Evolutionary conservation across 495 filamentous ascomycete genomes (phyloP), one percentile per base, ranked within the genome.

Genomic region (Immersiella caudata): DNA sequence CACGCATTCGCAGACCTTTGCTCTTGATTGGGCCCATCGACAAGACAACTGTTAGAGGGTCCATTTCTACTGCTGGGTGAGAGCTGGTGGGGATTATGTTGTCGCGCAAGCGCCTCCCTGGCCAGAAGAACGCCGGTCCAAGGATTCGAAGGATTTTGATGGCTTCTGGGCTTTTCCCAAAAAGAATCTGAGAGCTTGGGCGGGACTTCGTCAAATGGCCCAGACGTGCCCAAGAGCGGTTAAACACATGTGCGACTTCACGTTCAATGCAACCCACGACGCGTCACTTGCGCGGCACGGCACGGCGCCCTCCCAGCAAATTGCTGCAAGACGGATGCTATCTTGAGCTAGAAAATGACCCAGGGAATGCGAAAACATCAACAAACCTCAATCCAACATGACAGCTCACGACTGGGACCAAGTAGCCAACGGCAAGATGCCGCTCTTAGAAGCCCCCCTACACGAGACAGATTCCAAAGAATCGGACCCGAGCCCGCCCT

Each of bases 401-500:
- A 57, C 54, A 25, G 54, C 24, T 22, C 24, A 57, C 54, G 54
- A 57, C 54, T 26, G 8, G 22, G 14, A 25, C 54, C 54, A 56
- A 25, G 16, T 56, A 20, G n/a, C 22, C n/a, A 18, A 57, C 54
- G 54, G 54, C 54, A 57, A 57, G 12, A 57, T 57, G 54, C 54
- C 54, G 14, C 54, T 57, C 54, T 29, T 22, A 6, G 54, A 25
- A 25, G 24, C 22, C 54, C 22, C 26, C 21, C 54, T 27, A 8
- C 54, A 57, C 54, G 22, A 26, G 4, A 18, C 51, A 25, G 54
- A 57, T 22, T 26, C 54, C 54, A 57, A 57, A n/a, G 54, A 57
- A 21, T 6, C 11, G n/a, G 68, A 67, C 22, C 60, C 65, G 26
- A 64, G 25, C 18, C 65, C 65, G 24, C 20, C 68, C 33, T 67